A percentile compares a stretch with the other conserved stretches of the same genome.
phyloP scores from a whole-genome alignment of 257 asterid genomes.

The Penstemon eatonii region DNA sequence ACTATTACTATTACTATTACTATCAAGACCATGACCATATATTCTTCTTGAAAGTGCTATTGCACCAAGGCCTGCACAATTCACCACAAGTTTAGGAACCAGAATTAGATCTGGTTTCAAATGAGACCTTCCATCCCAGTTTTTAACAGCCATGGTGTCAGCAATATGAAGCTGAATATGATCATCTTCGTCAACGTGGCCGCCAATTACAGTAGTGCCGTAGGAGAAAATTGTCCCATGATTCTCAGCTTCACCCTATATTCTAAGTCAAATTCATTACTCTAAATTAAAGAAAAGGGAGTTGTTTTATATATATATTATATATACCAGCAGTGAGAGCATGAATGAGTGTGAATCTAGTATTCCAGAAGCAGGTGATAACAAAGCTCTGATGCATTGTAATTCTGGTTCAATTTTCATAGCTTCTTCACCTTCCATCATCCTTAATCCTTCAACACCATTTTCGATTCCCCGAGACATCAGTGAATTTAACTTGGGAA shows the following conservation, averaged over 20 bases:
- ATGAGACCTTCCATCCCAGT: slow-evolving; percentile 40
- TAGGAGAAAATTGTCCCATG: slow-evolving; percentile 64
- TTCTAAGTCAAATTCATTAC: slow-evolving; percentile 21
- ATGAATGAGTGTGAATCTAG: slow-evolving; percentile 70
- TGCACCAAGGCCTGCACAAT: slow-evolving; percentile 80
- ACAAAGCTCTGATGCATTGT: slow-evolving; percentile 66
- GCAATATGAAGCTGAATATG: slow-evolving; percentile 54
- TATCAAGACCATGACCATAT: slow-evolving; percentile 31
- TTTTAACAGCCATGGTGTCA: slow-evolving; percentile 49
- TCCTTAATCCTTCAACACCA: slow-evolving; percentile 64
- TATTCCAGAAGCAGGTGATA: slow-evolving; percentile 77
- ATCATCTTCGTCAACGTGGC: slow-evolving; percentile 41
- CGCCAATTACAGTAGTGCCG: slow-evolving; percentile 68
- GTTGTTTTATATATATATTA: too few species aligned
- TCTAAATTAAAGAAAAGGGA: too few species aligned
- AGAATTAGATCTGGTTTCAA: slow-evolving; percentile 64
- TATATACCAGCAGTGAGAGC: slow-evolving; percentile 63
- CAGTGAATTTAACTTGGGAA: slow-evolving; percentile 56
- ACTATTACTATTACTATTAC: slow-evolving; percentile 3
- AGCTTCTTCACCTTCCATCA: slow-evolving; percentile 69
- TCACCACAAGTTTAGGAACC: slow-evolving; percentile 66
- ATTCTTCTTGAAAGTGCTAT: slow-evolving; percentile 54
- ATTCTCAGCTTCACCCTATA: slow-evolving; percentile 94
- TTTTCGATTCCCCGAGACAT: slow-evolving; percentile 62
- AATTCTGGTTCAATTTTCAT: slow-evolving; percentile 63